A percentile compares a stretch with the other conserved stretches of the same genome.
phyloP scores from a whole-genome alignment of 1,139 yeast species.

The Wickerhamomyces sp. region DNA sequence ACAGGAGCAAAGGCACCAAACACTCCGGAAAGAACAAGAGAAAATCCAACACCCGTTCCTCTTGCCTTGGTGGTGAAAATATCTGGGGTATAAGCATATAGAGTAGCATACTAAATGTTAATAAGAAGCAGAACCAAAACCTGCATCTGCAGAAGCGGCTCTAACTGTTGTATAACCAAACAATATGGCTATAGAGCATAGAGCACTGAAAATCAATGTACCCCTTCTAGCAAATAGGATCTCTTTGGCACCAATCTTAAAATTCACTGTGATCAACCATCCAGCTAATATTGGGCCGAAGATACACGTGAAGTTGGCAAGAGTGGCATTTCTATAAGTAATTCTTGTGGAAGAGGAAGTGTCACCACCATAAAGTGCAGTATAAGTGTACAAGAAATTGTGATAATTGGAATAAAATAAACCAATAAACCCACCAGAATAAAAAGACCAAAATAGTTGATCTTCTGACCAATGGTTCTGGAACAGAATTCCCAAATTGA shows the following conservation, averaged over 20 bases:
- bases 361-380: slow-evolving; percentile 37
- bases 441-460: slow-evolving; percentile 31
- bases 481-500: slow-evolving; percentile 30
- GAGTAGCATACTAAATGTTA: slow-evolving; percentile 46
- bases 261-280: slow-evolving; percentile 30
- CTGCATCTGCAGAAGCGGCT: slow-evolving; percentile 45
- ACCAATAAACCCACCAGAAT: slow-evolving; percentile 41
- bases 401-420: slow-evolving; percentile 38
- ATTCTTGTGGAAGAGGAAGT: slow-evolving; percentile 27
- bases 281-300: slow-evolving; percentile 58
- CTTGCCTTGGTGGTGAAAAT: slow-evolving; percentile 46
- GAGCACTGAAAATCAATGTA: slow-evolving; percentile 48
- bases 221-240: slow-evolving; percentile 46
- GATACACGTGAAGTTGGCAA: slow-evolving; percentile 45
- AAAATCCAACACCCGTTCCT: slow-evolving; percentile 46
- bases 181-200: slow-evolving; percentile 46
- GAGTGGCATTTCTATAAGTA: slow-evolving; percentile 49
- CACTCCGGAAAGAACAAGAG: slow-evolving; percentile 38
- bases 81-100: slow-evolving; percentile 51
- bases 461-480: slow-evolving; percentile 27
- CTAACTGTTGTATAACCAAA: slow-evolving; percentile 54
- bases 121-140: slow-evolving; percentile 46
- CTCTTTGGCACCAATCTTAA: slow-evolving; percentile 26
- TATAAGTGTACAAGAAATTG: slow-evolving; percentile 38
- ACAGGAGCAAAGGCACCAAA: slow-evolving; percentile 45